Base-by-base conservation (phyloP, 352 stramenopile species). In the Globisporangium nodosum region DNA sequence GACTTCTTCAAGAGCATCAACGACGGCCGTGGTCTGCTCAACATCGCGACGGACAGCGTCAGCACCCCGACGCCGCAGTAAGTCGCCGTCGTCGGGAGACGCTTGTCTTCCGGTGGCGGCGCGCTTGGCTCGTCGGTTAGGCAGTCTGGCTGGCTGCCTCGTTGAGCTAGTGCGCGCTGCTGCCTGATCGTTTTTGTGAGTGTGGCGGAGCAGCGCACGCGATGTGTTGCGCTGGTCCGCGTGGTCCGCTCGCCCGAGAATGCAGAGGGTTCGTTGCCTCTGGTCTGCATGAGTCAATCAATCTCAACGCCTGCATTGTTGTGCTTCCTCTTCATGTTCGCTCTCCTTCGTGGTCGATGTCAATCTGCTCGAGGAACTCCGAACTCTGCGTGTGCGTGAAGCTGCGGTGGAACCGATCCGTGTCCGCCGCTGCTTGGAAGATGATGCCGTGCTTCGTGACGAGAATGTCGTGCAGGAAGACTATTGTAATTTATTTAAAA, bases 1-100 rank as follows among this genome's bases (percentile, higher is more conserved):
- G 94, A 98, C 71, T 99, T 98, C 69, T 99, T 99, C 81, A 97
- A 97, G 81, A 95, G 94, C 65, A 97, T 98, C 80, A 99, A 99
- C 77, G 74, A 85, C 61, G 96, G 96, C 70, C 79, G 82, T 56
- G 96, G 96, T 70, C 62, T 98, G 60, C 88, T 99, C 64, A 96
- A 96, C 65, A 74, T 97, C 49, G 72, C 65, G 52, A 33, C 52
- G 40, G 54, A 60, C 59, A 60, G 42, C 21, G 59, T 42, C n/a
- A 5, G 37, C 3, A 21, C 56, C 20, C 30, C 52, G 52, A 39
- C 45, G n/a, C 43, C 42, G 42, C 43, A 60, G 52, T 65, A 54
- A 54, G 24, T 43, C 30, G 30, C 6, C 35, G 35, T 40, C 11
- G 35, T 40, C 11, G 35, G 9, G 35, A 40, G 35, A 13, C 5